A percentile compares a stretch with the other conserved stretches of the same genome.
Evolutionary conservation across 2,329 filamentous ascomycete genomes (phyloP).

Genomic region (Sclerotinia trifoliorum): DNA sequence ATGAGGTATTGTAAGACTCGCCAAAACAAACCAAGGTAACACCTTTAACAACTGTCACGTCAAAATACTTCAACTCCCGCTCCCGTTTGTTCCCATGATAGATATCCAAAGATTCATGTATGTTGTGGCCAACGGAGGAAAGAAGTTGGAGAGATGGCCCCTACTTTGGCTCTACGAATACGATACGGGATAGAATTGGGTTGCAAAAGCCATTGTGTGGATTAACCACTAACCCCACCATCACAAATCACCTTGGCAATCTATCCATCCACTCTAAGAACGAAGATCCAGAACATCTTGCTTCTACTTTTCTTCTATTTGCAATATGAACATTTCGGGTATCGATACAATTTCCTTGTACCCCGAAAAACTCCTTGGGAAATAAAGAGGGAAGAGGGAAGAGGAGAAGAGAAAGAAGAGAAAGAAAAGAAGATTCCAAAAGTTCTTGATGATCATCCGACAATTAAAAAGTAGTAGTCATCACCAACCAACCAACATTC

Average conservation of each 20-base stretch:
- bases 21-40: neutral
- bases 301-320: neutral
- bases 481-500: neutral
- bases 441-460: neutral
- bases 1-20: neutral
- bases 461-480: neutral
- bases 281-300: neutral
- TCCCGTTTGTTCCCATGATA: constrained; percentile 8
- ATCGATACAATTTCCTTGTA: neutral
- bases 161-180: neutral
- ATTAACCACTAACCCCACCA: neutral
- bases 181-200: neutral
- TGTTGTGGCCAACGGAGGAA: neutral
- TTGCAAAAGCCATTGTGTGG: neutral
- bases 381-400: neutral
- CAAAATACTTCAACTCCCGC: neutral
- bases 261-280: neutral
- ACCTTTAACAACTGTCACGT: neutral
- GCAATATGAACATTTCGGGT: neutral
- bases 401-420: neutral
- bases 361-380: neutral
- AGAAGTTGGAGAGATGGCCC: neutral
- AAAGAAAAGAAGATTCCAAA: neutral
- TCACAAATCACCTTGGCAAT: neutral
- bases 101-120: neutral